phyloP scores from a whole-genome alignment of 2,329 filamentous ascomycete species.

The Calonectria pauciramosa region DNA sequence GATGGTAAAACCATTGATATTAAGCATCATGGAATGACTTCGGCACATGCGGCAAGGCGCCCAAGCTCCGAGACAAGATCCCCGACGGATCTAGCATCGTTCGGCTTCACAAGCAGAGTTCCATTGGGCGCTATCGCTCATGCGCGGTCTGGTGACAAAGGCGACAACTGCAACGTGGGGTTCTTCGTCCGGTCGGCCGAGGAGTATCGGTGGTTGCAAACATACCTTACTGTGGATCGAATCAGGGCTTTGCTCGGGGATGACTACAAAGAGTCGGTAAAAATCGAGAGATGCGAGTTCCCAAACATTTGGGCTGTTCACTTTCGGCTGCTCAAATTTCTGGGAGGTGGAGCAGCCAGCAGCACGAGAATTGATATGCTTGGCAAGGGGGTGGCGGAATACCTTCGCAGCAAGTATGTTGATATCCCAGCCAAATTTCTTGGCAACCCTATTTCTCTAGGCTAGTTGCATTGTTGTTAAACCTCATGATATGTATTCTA shows the following conservation, averaged over 20 bases:
- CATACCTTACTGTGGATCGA: constrained; percentile 18
- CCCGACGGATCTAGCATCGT: not conserved
- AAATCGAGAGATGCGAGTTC: constrained; percentile 23
- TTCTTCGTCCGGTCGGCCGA: constrained; percentile 16
- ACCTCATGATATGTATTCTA: too few relatives aligned
- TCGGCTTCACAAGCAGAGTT: constrained; percentile 11
- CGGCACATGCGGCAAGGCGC: not conserved
- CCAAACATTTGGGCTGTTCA: constrained; percentile 22
- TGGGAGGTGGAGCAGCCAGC: constrained; percentile 20
- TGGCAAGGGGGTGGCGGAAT: constrained; percentile 25
- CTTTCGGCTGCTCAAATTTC: constrained; percentile 20
- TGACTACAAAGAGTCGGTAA: constrained; percentile 3
- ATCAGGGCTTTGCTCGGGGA: constrained; percentile 17
- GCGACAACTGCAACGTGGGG: constrained; percentile 21
- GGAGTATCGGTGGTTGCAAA: constrained; percentile 24
- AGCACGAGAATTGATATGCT: constrained; percentile 29
- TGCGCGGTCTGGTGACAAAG: constrained; percentile 20
- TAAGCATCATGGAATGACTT: constrained; percentile 13
- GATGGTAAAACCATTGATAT: constrained; percentile 6
- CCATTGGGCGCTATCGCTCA: constrained; percentile 8
- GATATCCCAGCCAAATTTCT: constrained; percentile 25
- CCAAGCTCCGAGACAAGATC: constrained; percentile 10
- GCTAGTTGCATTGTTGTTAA: not conserved
- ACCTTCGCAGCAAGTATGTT: constrained; percentile 20
- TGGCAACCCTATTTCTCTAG: constrained; percentile 20